Base-by-base conservation (phyloP, 768 basidiomycete species). In the Asterophora lycoperdoides region DNA sequence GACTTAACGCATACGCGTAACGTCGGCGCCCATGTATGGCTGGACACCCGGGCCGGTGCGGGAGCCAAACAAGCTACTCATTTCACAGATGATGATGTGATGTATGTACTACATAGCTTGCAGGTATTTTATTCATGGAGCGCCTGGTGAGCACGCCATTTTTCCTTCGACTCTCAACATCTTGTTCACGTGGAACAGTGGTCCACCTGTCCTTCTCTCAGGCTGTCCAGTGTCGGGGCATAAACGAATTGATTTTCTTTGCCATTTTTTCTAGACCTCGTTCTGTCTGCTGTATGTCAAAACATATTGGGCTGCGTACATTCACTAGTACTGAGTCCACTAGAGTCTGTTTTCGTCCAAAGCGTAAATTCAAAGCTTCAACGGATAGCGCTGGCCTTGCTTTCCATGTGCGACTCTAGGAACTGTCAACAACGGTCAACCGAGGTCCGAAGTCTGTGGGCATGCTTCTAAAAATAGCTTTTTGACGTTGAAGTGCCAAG, bases 31-130 rank as follows among this genome's bases (percentile, higher is more conserved):
- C 51, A 91, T 94, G 82, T 94, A 94, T 66, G 91, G 92, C n/a
- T 77, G 82, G 4, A 75, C 79, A 8, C 76, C 81, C 10, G 78
- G 78, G 17, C n/a, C n/a, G n/a, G n/a, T n/a, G 79, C 80, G 8
- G 76, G 76, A 8, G 71, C 79, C 2, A 93, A 93, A 4, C 89
- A 93, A 67, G 90, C 93, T 13, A 97, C 98, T n/a, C n/a, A n/a
- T 67, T 96, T 97, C 67, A 99, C 96, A 47, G 96, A 98, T 64
- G 95, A 99, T 67, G 95, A n/a, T n/a, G n/a, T n/a, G n/a, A n/a
- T n/a, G n/a, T n/a, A n/a, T n/a, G n/a, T n/a, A n/a, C n/a, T n/a
- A n/a, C n/a, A 97, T 54, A 96, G 92, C 64, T 78, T 97, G 69
- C 91, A 94, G 67, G 89, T n/a, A n/a, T n/a, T n/a, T n/a, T 94